phyloP scores from a whole-genome alignment of 352 stramenopile species.

The Elongisporangium prolatum region DNA sequence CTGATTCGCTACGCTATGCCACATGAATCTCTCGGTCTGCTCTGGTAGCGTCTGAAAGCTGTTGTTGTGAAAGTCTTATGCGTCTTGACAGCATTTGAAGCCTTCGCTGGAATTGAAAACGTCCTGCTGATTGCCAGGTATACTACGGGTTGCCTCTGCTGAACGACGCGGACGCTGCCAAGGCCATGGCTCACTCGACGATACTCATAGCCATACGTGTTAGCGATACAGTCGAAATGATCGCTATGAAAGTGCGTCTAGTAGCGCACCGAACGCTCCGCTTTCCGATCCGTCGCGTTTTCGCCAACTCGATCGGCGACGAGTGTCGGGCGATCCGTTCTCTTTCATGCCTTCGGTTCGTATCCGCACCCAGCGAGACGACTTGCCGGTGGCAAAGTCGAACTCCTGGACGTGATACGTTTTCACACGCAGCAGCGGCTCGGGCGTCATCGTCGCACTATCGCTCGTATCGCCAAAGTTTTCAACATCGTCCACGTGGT shows the following conservation, averaged over 20 bases:
- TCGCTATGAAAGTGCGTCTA: constrained; percentile 31
- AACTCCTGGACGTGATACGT: constrained; percentile 80
- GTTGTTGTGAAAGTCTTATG: no score
- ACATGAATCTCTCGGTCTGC: no score
- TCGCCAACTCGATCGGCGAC: not conserved
- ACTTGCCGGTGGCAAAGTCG: constrained; percentile 67
- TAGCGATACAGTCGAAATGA: not conserved
- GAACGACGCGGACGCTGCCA: no score
- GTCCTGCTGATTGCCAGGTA: no score
- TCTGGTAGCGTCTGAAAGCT: no score
- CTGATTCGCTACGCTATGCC: no score
- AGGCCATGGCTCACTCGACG: no score
- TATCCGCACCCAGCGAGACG: constrained; percentile 59
- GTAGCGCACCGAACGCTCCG: constrained; percentile 17
- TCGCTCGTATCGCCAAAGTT: constrained; percentile 43
- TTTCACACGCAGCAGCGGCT: constrained; percentile 55
- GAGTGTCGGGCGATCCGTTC: constrained; percentile 9
- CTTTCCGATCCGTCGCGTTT: not conserved
- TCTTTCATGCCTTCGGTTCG: constrained; percentile 56
- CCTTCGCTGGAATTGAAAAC: not conserved
- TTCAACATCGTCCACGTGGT: constrained; percentile 76
- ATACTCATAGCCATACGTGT: not conserved
- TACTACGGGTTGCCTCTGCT: not conserved
- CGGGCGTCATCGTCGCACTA: constrained; percentile 34
- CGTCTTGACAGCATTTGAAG: not conserved